Evolutionary conservation across 345 rosid genomes (phyloP), one percentile per base, ranked within the genome.

Genomic region (Laguncularia racemosa): DNA sequence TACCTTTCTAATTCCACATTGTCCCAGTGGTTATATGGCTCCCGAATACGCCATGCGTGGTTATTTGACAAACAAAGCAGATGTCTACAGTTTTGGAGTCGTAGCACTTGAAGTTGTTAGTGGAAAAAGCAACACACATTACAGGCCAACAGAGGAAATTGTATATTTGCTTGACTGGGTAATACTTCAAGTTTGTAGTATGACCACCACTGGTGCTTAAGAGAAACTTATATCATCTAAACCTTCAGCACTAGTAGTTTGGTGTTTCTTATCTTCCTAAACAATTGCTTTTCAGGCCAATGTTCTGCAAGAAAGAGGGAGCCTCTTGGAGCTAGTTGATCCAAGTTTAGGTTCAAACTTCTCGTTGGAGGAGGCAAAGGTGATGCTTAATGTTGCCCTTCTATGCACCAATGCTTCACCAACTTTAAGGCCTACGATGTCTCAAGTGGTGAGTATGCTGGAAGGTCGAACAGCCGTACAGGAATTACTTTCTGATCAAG

Each of bases 101-200:
- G 85, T 80, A 40, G 73, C 80, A 20, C 46, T 80, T 33, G 82
- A 80, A 63, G 62, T 76, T 44, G 79, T 73, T 14, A 73, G 91
- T 60, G 95, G 91, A 20, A 80, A 87, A 74, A 87, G 91, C 74
- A 88, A 88, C 67, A 84, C 95, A 11, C 77, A 75, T 71, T 84
- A 80, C 73, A 76, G 85, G 58, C 91, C 95, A 23, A 82, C 50
- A 51, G 95, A 84, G 62, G 95, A 87, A 6, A 84, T 76, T 52
- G 82, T 84, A 51, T 78, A 88, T 67, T 91, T 88, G 71, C 95
- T 88, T 65, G 95, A 84, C 61, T 81, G 91, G 95, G 91, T 88
- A 82, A 65, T 49, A 51, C 33, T 20, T 44, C 21, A 64, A 21
- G 28, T 23, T 20, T 33, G 12, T 50, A 28, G 28, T 43, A 14